These are phyloP conservation scores for Solanum chacoense DNA, from an alignment of 305 asterid species.

Conservation along the genomic window DNA sequence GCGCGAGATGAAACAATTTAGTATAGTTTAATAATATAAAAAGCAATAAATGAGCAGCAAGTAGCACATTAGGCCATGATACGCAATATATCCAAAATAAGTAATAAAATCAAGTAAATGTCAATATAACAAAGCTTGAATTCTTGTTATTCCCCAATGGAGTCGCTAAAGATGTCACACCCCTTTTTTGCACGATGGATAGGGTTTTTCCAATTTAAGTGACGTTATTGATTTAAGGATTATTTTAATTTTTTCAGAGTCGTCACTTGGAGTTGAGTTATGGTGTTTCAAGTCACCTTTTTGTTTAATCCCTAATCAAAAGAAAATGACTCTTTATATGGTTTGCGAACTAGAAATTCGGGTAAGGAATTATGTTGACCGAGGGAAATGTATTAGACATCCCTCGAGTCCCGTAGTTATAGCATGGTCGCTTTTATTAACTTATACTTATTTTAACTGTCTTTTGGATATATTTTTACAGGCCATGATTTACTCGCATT, in stretches of 20 bases:
- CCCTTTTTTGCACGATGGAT: background rate
- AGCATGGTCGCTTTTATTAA: background rate
- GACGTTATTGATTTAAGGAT: too few species aligned
- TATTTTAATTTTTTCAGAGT: background rate
- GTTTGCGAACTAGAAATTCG: background rate
- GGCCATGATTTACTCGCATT: too few species aligned
- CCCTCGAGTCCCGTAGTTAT: background rate
- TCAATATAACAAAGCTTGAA: too few species aligned
- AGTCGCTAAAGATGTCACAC: background rate
- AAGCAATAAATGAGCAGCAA: too few species aligned
- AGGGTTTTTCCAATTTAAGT: background rate
- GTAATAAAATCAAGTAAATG: too few species aligned
- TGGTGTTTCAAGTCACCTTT: background rate
- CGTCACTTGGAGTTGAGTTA: background rate
- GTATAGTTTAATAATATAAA: too few species aligned
- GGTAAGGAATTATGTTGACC: background rate
- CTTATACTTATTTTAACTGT: too few species aligned
- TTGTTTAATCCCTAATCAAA: background rate
- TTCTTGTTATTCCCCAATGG: too few species aligned
- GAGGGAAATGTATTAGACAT: background rate
- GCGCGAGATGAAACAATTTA: too few species aligned
- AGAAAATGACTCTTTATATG: background rate
- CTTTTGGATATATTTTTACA: too few species aligned
- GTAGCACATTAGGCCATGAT: too few species aligned
- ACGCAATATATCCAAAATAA: too few species aligned